A percentile compares a stretch with the other conserved stretches of the same genome.
Evolutionary conservation across 2,329 filamentous ascomycete species (phyloP).

Genomic region (Aspergillus hiratsukae): DNA sequence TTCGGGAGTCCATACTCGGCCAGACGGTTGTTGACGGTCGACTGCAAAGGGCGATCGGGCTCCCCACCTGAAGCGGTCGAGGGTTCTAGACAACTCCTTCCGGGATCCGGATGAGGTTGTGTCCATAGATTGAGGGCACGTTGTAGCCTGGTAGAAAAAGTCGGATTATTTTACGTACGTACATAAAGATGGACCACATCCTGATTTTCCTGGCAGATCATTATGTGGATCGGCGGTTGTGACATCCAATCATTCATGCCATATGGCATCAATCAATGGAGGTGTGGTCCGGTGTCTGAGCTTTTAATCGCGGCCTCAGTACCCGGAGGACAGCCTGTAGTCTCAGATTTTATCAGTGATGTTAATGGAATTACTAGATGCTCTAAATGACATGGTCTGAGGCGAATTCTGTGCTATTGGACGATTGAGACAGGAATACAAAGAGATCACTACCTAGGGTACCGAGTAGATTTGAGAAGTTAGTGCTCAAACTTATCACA

Average conservation of each 20-base stretch:
- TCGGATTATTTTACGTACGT: conserved; percentile 10
- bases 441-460: too few species aligned
- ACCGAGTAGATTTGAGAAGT: too few species aligned
- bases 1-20: conserved; percentile 11
- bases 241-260: not conserved
- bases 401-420: not conserved
- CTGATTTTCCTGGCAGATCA: not conserved
- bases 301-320: not conserved
- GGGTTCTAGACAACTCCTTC: conserved; percentile 9
- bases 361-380: not conserved
- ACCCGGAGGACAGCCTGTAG: not conserved
- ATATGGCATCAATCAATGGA: not conserved
- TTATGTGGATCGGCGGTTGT: not conserved
- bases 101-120: conserved; percentile 2
- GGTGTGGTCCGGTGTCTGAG: not conserved
- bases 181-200: conserved; percentile 10
- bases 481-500: too few species aligned
- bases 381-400: not conserved
- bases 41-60: not conserved
- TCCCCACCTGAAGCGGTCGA: conserved; percentile 1
- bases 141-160: not conserved
- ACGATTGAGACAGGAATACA: not conserved
- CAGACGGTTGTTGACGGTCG: not conserved
- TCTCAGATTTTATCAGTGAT: not conserved
- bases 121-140: not conserved